Conservation (phyloP, 352 stramenopile genomes). For the Phytophthora sp. region DNA sequence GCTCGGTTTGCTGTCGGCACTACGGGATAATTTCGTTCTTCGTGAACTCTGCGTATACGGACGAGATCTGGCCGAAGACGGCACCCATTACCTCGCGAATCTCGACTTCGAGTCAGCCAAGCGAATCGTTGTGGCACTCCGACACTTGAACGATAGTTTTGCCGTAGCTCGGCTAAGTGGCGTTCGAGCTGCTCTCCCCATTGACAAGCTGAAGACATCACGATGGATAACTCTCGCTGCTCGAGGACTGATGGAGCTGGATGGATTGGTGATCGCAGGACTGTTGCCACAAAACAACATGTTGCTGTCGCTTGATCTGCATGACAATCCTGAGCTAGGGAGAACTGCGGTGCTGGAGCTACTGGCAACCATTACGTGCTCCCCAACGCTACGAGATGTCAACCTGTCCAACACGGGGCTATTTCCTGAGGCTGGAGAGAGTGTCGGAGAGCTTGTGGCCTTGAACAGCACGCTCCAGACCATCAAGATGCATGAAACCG, state of each 20-base stretch:
- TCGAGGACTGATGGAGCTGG: slow-evolving; percentile 55
- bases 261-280: slow-evolving; percentile 65
- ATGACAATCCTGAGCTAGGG: slow-evolving; percentile 58
- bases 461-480: slow-evolving; percentile 66
- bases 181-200: slow-evolving; percentile 44
- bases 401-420: slow-evolving; percentile 65
- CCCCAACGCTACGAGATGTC: slow-evolving; percentile 57
- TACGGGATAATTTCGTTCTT: slow-evolving; percentile 69
- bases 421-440: slow-evolving; percentile 63
- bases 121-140: slow-evolving; percentile 51
- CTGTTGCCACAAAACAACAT: slow-evolving; percentile 60
- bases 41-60: slow-evolving; percentile 56
- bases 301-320: slow-evolving; percentile 71
- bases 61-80: slow-evolving; percentile 56
- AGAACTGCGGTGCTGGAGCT: slow-evolving; percentile 60
- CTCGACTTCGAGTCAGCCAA: slow-evolving; percentile 62
- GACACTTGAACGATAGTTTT: slow-evolving; percentile 61
- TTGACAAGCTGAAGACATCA: slow-evolving; percentile 71
- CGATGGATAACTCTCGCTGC: slow-evolving; percentile 56
- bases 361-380: slow-evolving; percentile 57
- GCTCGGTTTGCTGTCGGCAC: slow-evolving; percentile 43
- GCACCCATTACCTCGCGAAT: slow-evolving; percentile 51
- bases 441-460: slow-evolving; percentile 58
- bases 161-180: slow-evolving; percentile 51
- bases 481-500: slow-evolving; percentile 60